Evolutionary conservation across 108 stramenopile species (phyloP), one percentile per base, ranked within the genome.

Genomic region (Aurantiochytrium sp.): DNA sequence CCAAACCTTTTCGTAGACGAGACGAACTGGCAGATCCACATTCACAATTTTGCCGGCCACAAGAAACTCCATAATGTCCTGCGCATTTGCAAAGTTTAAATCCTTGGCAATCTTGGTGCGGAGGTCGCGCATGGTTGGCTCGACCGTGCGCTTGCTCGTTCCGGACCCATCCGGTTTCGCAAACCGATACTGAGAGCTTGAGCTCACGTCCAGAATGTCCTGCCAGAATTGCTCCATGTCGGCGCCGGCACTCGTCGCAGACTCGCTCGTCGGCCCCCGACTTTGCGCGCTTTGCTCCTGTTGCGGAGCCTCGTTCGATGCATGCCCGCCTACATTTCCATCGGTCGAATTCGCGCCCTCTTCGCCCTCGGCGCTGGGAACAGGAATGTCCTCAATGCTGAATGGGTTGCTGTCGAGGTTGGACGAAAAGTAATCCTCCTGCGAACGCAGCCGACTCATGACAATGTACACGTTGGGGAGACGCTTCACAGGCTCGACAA

Each of bases 401-500:
- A 10, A 83, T 18, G 43, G 89, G 59, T 90, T 91, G 29, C 88
- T 88, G 2, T 91, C 45, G 55, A 93, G 58, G 18, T 89, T 91
- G 2, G 91, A 91, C 16, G 91, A 83, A 87, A 93, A 93, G 44
- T 91, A 93, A 44, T 93, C 92, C 58, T 93, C 92, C 88, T 93
- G 92, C n/a, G 92, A 91, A 10, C 92, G 92, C 43, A 91, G 90
- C 25, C 92, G 92, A 12, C 90, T 57, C 60, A 93, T 89, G 55
- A 89, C 91, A 16, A 93, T 51, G 58, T 88, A 72, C 29, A 92
- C 89, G 58, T 90, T 88, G 18, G 92, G 91, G 21, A 92, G 88
- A 53, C 72, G 72, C 43, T 47, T 55, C 42, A 91, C 91, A 25
- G 92, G 92, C 35, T 88, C 89, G 55, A 92, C 73, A 47, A 90